A percentile compares a stretch with the other conserved stretches of the same genome.
Evolutionary conservation across 305 asterid species (phyloP).

Genomic region (Ilex paraguariensis): DNA sequence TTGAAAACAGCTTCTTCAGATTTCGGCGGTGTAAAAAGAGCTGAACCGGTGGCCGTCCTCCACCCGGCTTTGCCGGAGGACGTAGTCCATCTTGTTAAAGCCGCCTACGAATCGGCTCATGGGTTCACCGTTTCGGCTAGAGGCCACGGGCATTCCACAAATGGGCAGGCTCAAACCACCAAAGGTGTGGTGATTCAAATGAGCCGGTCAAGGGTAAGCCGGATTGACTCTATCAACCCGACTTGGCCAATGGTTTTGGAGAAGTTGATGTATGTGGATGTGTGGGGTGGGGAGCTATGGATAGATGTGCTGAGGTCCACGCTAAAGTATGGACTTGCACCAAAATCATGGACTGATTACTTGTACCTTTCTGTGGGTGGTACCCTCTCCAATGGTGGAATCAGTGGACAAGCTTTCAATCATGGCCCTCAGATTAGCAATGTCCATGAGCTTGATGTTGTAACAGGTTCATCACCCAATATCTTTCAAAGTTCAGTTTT

Average conservation of each 20-base stretch:
- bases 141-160: conserved; percentile 81
- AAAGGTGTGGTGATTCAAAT: conserved; percentile 63
- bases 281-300: conserved; percentile 85
- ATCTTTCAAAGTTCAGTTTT: no score
- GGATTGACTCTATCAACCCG: conserved; percentile 9
- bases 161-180: conserved; percentile 58
- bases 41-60: conserved; percentile 57
- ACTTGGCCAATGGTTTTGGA: conserved; percentile 34
- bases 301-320: conserved; percentile 60
- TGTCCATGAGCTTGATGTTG: conserved; percentile 66
- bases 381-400: conserved; percentile 76
- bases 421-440: conserved; percentile 85
- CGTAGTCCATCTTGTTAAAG: conserved; percentile 46
- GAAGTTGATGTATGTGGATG: conserved; percentile 60
- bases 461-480: conserved; percentile 43
- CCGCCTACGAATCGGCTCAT: conserved; percentile 49
- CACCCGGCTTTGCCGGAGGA: conserved; percentile 51
- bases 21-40: conserved; percentile 41
- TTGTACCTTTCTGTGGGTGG: conserved; percentile 87
- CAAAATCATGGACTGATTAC: conserved; percentile 85
- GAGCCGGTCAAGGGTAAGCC: conserved; percentile 26
- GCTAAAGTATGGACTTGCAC: conserved; percentile 61
- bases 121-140: conserved; percentile 64
- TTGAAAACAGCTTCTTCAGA: conserved; percentile 39
- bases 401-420: conserved; percentile 79